A percentile compares a stretch with the other conserved stretches of the same genome.
Evolutionary conservation across 805 yeast species (phyloP).

Genomic region (Zygotorulaspora chibaensis): DNA sequence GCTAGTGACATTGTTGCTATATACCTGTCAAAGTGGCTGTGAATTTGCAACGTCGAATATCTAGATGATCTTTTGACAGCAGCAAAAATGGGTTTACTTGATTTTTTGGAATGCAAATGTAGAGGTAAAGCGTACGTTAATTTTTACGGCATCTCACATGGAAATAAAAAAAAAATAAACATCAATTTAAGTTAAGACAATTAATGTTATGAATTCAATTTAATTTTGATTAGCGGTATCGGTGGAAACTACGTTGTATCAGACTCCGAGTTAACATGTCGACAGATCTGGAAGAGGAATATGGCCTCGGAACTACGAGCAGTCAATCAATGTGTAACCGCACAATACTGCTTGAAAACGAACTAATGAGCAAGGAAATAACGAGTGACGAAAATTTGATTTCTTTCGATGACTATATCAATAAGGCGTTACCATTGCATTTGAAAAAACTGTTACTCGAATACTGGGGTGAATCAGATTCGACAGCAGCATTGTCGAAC

Average conservation of each 20-base stretch:
- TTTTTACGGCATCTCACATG: not conserved
- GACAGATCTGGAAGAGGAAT: not conserved
- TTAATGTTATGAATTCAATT: no score
- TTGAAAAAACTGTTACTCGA: conserved; percentile 33
- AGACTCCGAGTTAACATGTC: not conserved
- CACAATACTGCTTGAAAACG: not conserved
- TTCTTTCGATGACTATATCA: conserved; percentile 38
- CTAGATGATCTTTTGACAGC: no score
- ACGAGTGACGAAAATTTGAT: conserved; percentile 24
- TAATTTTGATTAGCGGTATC: not conserved
- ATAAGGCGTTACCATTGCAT: conserved; percentile 35
- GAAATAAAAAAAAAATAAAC: no score
- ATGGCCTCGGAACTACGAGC: not conserved
- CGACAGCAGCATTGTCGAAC: not conserved
- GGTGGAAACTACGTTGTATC: not conserved
- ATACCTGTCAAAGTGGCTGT: no score
- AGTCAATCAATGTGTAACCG: not conserved
- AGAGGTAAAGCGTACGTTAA: not conserved
- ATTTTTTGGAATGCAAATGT: not conserved
- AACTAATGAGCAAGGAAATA: not conserved
- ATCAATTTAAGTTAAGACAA: no score
- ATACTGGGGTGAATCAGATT: conserved; percentile 11
- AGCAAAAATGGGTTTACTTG: no score
- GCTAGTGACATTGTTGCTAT: not conserved
- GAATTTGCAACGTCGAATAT: no score